phyloP scores from a whole-genome alignment of 495 filamentous ascomycete genomes.

The Massariosphaeria phaeospora region DNA sequence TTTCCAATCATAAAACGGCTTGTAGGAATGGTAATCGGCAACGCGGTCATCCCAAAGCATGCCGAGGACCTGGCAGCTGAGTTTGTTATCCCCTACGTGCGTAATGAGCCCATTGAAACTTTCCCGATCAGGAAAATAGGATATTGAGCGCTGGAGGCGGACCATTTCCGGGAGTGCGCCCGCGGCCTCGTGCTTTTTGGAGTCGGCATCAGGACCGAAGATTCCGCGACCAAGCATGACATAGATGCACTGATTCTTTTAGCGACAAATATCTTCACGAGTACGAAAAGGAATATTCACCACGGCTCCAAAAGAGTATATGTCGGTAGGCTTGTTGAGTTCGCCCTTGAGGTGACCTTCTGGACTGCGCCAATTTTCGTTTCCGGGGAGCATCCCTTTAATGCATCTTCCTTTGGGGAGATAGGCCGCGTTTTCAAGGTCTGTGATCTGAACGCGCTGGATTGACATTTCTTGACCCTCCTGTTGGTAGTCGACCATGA shows the following conservation, averaged over 20 bases:
- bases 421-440: slow-evolving; percentile 25
- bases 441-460: slow-evolving; percentile 19
- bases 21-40: slow-evolving; percentile 8
- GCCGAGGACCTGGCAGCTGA: slow-evolving; percentile 6
- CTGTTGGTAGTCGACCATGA: slow-evolving; percentile 17
- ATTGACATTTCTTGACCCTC: neutral
- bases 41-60: slow-evolving; percentile 12
- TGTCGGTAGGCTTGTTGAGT: slow-evolving; percentile 29
- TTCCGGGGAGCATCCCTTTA: slow-evolving; percentile 20
- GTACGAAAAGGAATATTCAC: slow-evolving; percentile 17
- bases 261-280: slow-evolving; percentile 4
- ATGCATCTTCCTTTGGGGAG: slow-evolving; percentile 19
- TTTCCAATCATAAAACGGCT: slow-evolving; percentile 15
- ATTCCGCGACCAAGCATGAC: slow-evolving; percentile 32
- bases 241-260: slow-evolving; percentile 31
- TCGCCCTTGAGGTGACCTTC: slow-evolving; percentile 20
- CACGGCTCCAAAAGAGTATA: slow-evolving; percentile 28
- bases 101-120: slow-evolving; percentile 15
- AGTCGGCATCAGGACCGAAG: slow-evolving; percentile 32
- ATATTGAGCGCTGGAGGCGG: slow-evolving; percentile 15
- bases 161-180: slow-evolving; percentile 29
- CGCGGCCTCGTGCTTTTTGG: slow-evolving; percentile 25
- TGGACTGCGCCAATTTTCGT: slow-evolving; percentile 27
- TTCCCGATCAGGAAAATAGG: slow-evolving; percentile 16
- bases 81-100: slow-evolving; percentile 13